Evolutionary conservation across 139 green algal species (phyloP).

Genomic region (Chlorella sp.): DNA sequence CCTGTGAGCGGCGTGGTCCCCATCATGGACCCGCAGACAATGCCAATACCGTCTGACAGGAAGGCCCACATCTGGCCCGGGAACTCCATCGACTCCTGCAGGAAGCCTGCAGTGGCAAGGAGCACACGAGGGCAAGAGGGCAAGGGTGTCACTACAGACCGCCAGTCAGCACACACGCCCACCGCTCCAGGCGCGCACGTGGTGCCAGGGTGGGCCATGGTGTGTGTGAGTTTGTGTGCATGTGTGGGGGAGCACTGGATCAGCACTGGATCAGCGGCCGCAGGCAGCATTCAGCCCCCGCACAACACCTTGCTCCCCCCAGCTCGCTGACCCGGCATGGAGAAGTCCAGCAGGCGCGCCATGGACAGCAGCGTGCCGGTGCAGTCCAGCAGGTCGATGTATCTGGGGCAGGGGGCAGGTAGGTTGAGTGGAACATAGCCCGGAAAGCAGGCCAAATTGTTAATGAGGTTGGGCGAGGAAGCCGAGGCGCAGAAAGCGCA

Average conservation of each 20-base stretch:
- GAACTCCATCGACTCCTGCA: conserved; percentile 65
- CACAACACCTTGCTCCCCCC: neutral
- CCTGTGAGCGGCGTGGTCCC: conserved; percentile 73
- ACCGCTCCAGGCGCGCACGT: no score
- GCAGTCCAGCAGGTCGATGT: conserved; percentile 84
- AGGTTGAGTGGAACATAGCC: neutral
- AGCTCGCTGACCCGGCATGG: conserved; percentile 59
- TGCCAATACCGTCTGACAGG: conserved; percentile 69
- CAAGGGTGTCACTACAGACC: no score
- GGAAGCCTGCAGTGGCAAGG: conserved; percentile 63
- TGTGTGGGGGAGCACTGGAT: conserved; percentile 53
- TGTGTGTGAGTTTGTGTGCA: neutral
- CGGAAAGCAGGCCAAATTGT: neutral
- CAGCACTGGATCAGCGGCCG: no score
- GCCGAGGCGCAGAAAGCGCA: neutral
- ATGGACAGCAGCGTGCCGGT: conserved; percentile 83
- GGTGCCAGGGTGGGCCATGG: conserved; percentile 14
- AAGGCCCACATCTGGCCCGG: conserved; percentile 68
- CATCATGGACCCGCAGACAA: conserved; percentile 73
- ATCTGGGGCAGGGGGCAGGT: conserved; percentile 30
- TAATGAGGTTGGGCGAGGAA: neutral
- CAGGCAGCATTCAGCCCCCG: no score
- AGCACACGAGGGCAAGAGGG: neutral
- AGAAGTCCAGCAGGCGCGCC: conserved; percentile 73
- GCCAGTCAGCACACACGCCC: no score